Conservation (phyloP, 139 green algal species). For the Yamagishiella unicocca region DNA sequence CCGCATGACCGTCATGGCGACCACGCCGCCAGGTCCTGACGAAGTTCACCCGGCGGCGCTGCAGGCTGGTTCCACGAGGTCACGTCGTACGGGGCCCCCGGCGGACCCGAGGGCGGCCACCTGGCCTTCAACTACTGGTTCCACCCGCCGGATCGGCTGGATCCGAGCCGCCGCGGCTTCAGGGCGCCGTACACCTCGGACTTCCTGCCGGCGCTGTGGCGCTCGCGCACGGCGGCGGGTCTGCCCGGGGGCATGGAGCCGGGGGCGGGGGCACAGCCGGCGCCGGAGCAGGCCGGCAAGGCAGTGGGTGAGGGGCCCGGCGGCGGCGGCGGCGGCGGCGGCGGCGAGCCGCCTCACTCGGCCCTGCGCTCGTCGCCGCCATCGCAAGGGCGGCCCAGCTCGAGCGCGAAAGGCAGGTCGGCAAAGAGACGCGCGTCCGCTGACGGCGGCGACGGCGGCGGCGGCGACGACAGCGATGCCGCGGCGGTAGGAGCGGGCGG, state of each 20-base stretch:
- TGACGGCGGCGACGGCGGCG: neutral
- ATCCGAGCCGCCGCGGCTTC: conserved; percentile 46
- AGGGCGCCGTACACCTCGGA: conserved; percentile 54
- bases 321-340: neutral
- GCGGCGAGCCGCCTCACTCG: neutral
- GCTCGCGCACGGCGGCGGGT: neutral
- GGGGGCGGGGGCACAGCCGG: conserved; percentile 1
- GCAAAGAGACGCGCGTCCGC: too few species aligned
- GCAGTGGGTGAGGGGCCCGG: neutral
- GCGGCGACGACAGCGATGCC: neutral
- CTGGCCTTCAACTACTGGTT: conserved; percentile 93
- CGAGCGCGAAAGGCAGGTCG: too few species aligned
- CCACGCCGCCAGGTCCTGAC: too few species aligned
- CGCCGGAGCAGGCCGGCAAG: neutral
- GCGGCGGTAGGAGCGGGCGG: neutral
- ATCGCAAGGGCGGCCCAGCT: too few species aligned
- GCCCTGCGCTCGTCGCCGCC: neutral
- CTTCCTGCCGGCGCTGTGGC: conserved; percentile 65
- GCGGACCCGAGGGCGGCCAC: conserved; percentile 58
- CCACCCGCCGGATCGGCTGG: conserved; percentile 87
- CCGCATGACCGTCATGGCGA: too few species aligned
- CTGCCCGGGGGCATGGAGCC: conserved; percentile 4
- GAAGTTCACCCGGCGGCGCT: too few species aligned
- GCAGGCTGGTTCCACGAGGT: conserved; percentile 93
- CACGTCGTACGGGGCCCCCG: conserved; percentile 65